Base-by-base conservation (phyloP, 306 rosid genomes). In the Glycine tomentella region DNA sequence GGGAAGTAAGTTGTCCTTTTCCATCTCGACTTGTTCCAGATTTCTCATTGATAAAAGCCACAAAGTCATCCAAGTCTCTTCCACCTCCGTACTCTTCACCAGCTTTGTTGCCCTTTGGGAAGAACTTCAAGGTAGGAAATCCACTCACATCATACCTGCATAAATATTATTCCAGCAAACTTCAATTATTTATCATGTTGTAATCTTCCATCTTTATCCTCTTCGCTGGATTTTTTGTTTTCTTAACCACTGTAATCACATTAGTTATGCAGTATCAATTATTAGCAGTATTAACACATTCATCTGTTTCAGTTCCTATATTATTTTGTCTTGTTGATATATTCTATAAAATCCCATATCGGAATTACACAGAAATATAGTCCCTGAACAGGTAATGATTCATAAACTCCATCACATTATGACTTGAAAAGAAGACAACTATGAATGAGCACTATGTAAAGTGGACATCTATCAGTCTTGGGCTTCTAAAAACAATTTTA, bases 1-100 rank as follows among this genome's bases (percentile, higher is more conserved):
- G 82, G 44, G 91, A 77, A 74, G 96, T 89, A 78, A 95, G 97
- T 55, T 87, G 91, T 73, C 99, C 98, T 56, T 90, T 91, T 14
- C 67, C 90, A 74, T 93, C 97, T 58, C 99, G 90, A 63, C 89
- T 87, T 38, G 97, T 85, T 63, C 98, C 97, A 80, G 87, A 70
- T 79, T 92, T 90, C 82, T 88, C 92, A 44, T 93, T 90, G 83
- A 96, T 87, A 88, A 89, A 93, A 69, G 81, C 81, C 64, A 93
- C 94, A 46, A 96, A 90, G 82, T 90, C 98, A 44, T 89, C 94
- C 11, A 96, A 82, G 77, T 89, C 97, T 87, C 97, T 87, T 86
- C 97, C 99, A 51, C 91, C 98, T 36, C 85, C 94, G 34, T 93
- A 96, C 49, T 92, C 97, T 86, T 93, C 97, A 57, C 98, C 98